Percentiles rank a stretch among this genome's conserved stretches.
These are phyloP conservation scores for Aegilops umbellulata DNA, from an alignment of 176 grass and related monocot species.

Conservation along the genomic window DNA sequence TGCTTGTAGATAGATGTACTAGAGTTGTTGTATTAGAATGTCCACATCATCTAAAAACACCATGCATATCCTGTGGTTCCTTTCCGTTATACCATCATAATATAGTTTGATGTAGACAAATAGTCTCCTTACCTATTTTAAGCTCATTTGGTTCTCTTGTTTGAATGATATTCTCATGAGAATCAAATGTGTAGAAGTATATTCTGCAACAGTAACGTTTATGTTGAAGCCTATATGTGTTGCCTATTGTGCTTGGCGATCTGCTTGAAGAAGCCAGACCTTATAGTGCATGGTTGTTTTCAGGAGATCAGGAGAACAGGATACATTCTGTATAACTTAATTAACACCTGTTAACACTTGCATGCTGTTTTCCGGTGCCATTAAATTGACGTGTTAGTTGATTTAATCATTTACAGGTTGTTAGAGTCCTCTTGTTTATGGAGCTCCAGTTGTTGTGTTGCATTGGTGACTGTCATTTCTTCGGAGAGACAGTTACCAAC, in stretches of 20 bases:
- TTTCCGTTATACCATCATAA: not conserved
- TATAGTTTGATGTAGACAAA: not conserved
- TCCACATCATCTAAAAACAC: not conserved
- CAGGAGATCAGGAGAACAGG: not conserved
- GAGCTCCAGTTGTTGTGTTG: not conserved
- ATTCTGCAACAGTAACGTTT: not conserved
- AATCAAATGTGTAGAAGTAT: constrained; percentile 17
- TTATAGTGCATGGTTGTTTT: not conserved
- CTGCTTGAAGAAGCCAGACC: not conserved
- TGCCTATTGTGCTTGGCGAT: not conserved
- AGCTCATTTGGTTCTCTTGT: not conserved
- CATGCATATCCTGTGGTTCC: not conserved
- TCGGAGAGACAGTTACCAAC: not conserved
- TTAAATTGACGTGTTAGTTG: constrained; percentile 9
- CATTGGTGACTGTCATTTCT: not conserved
- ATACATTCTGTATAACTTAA: not conserved
- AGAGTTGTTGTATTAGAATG: not conserved
- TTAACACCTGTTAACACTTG: not conserved
- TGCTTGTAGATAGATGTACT: not conserved
- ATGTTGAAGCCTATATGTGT: not conserved
- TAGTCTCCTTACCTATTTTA: not conserved
- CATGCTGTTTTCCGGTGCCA: not conserved
- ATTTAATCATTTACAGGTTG: not conserved
- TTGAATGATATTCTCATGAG: not conserved
- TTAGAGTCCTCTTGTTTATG: not conserved